These are phyloP conservation scores for Physcomitrium patens DNA, from an alignment of 225 moss, liverwort and hornwort genomes.

Conservation along the genomic window DNA sequence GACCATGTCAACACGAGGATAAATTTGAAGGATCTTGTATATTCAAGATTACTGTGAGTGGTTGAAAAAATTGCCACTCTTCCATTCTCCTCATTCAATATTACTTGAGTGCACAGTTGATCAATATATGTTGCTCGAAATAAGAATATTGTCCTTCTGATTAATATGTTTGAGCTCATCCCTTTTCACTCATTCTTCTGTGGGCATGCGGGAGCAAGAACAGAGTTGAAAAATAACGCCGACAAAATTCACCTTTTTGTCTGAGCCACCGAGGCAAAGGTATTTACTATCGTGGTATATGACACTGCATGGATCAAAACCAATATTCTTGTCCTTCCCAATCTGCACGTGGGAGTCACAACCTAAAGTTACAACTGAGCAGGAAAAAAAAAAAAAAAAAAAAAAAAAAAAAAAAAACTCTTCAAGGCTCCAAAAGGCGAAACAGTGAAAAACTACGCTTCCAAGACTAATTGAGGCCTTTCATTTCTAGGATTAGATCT, in stretches of 20 bases:
- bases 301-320: slow-evolving; percentile 88
- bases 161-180: not conserved
- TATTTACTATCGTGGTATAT: slow-evolving; percentile 89
- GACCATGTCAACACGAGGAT: not conserved
- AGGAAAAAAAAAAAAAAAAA: not conserved
- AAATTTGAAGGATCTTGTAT: not conserved
- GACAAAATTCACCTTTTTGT: slow-evolving; percentile 63
- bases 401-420: not conserved
- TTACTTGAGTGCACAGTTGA: not conserved
- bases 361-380: slow-evolving; percentile 7
- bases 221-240: not conserved
- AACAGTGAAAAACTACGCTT: not conserved
- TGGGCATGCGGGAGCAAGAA: not conserved
- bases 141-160: not conserved
- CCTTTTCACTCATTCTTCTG: not conserved
- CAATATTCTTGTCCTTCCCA: slow-evolving; percentile 79
- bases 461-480: not conserved
- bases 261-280: slow-evolving; percentile 86
- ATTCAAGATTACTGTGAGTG: not conserved
- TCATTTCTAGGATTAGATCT: not conserved
- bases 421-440: not conserved
- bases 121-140: not conserved
- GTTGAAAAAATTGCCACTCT: not conserved
- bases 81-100: not conserved
- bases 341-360: slow-evolving; percentile 51